Base-by-base conservation (phyloP, 352 stramenopile genomes). In the Phytopythium vexans region DNA sequence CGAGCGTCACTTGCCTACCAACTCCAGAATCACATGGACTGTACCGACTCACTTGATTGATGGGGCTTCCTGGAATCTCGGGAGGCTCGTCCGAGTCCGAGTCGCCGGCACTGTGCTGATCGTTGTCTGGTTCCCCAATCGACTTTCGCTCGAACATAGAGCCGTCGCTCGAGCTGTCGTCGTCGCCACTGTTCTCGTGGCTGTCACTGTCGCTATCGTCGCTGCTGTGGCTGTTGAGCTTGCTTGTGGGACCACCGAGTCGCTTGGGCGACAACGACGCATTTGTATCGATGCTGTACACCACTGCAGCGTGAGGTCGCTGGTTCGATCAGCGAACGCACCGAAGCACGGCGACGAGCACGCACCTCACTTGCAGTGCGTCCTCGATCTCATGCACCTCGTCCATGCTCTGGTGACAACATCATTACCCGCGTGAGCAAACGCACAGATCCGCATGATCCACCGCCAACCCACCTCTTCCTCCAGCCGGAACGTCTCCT, bases 331-430 rank as follows among this genome's bases (percentile, higher is more conserved):
- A 27, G 21, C 21, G 21, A 27, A 27, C 2, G 21, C 21, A 27
- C 21, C 21, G 21, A 31, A 40, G 8, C n/a, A 10, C 52, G 6
- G 15, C 33, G 14, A 10, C 15, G 4, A 27, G 12, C 9, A 58
- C 60, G 37, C 38, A 85, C 79, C 76, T 89, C 54, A 60, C 62
- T 68, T 67, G 64, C 21, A 88, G 54, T 7, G 70, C 56, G 43
- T 80, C 77, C 0, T 86, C 75, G 8, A 86, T 33, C 47, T 88
- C 74, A 42, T 91, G 72, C 58, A 86, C 58, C 56, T 91, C 77
- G 44, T 91, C 80, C 80, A 91, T 91, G 58, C 80, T 91, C 80
- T 91, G 46, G 21, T 27, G 21, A 27, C 21, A 27, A 27, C 21
- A 27, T 27, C 21, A 27, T 27, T 27, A 27, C 21, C 21, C 11